Evolutionary conservation across 2,329 filamentous ascomycete species (phyloP).

Genomic region (Phialocephala sp.): DNA sequence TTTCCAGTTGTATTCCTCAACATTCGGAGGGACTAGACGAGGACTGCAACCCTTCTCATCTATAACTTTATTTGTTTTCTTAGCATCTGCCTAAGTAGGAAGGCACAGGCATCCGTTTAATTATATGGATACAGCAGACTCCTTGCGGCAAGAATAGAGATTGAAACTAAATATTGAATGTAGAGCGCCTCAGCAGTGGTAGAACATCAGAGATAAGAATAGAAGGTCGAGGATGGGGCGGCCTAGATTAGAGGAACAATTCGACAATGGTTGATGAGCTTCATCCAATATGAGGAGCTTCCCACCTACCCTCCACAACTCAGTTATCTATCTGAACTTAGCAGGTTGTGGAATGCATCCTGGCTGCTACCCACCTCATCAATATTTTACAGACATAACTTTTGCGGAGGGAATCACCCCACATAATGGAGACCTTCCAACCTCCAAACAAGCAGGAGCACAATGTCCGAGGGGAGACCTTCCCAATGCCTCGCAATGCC

Average conservation of each 20-base stretch:
- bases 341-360: not conserved
- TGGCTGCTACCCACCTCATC: not conserved
- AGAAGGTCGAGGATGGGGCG: no score
- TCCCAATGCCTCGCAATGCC: slow-evolving; percentile 9
- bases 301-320: no score
- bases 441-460: not conserved
- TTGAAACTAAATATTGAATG: no score
- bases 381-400: not conserved
- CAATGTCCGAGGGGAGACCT: not conserved
- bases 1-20: not conserved
- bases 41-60: not conserved
- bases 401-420: not conserved
- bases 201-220: no score
- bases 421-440: not conserved
- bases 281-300: no score
- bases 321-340: no score
- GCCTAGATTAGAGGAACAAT: no score
- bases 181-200: no score
- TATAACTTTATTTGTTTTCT: not conserved
- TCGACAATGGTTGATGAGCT: no score
- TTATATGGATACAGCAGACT: not conserved
- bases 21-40: no score
- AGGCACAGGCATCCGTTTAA: not conserved
- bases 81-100: not conserved
- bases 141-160: no score